Percentiles rank a stretch among this genome's conserved stretches.
Evolutionary conservation across 2,329 filamentous ascomycete species (phyloP).

Genomic region (Fusarium sp.): DNA sequence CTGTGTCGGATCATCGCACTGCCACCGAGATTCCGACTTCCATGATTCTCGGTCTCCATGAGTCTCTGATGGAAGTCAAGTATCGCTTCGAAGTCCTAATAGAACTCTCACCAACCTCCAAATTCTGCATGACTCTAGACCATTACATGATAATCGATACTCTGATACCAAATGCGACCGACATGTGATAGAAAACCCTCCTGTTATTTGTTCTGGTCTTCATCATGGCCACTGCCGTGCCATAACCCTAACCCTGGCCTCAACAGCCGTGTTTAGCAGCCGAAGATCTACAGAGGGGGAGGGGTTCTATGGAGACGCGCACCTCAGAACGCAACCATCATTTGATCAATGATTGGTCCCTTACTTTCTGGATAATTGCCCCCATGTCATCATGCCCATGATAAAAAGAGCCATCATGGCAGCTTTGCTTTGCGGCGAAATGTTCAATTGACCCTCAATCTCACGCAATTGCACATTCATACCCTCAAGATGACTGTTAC

Average conservation of each 20-base stretch:
- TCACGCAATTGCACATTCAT: background rate
- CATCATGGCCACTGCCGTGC: slow-evolving; percentile 2
- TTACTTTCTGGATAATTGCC: slow-evolving; percentile 18
- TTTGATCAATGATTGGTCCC: slow-evolving; percentile 38
- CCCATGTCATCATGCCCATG: slow-evolving; percentile 41
- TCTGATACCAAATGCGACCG: background rate
- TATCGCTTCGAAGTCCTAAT: background rate
- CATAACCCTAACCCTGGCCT: slow-evolving; percentile 28
- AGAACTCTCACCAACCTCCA: background rate
- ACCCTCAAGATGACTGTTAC: slow-evolving; percentile 43
- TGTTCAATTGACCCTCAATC: slow-evolving; percentile 14
- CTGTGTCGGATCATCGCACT: no score
- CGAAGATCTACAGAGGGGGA: slow-evolving; percentile 47
- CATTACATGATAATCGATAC: background rate
- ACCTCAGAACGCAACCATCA: slow-evolving; percentile 29
- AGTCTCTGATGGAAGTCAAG: background rate
- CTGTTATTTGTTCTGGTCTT: background rate
- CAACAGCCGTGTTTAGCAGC: slow-evolving; percentile 48
- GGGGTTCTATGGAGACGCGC: slow-evolving; percentile 44
- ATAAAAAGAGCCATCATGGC: slow-evolving; percentile 41
- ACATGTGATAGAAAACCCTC: background rate
- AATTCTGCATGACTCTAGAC: background rate
- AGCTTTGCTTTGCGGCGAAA: slow-evolving; percentile 4
- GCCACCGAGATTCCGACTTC: no score
- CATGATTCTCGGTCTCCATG: background rate